Percentiles rank a stretch among this genome's conserved stretches.
These are phyloP conservation scores for Parmelia sp. DNA, from an alignment of 495 filamentous ascomycete species.

Conservation along the genomic window DNA sequence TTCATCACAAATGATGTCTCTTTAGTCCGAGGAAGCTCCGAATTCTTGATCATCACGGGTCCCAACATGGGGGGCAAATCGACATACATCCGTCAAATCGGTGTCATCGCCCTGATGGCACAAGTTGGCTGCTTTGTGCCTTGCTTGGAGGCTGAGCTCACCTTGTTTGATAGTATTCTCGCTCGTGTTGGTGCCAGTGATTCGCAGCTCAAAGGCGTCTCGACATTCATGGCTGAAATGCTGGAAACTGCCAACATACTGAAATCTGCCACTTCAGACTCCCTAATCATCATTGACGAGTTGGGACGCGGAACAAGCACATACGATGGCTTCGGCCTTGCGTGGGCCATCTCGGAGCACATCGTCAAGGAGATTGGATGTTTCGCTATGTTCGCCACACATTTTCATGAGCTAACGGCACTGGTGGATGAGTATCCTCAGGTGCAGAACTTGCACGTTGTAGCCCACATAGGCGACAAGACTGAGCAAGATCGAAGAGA, in stretches of 20 bases:
- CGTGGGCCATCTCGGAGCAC: slow-evolving; percentile 97
- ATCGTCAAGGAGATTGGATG: slow-evolving; percentile 92
- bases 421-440: slow-evolving; percentile 76
- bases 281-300: slow-evolving; percentile 96
- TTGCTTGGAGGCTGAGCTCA: slow-evolving; percentile 81
- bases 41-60: slow-evolving; percentile 95
- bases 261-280: slow-evolving; percentile 89
- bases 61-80: slow-evolving; percentile 99
- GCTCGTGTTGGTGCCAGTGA: slow-evolving; percentile 93
- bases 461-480: slow-evolving; percentile 78
- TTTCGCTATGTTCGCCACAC: slow-evolving; percentile 91
- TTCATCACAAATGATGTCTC: slow-evolving; percentile 98
- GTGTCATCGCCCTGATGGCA: slow-evolving; percentile 95
- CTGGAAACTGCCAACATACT: slow-evolving; percentile 97
- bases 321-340: slow-evolving; percentile 96
- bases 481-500: slow-evolving; percentile 53
- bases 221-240: slow-evolving; percentile 99
- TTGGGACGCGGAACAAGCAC: slow-evolving; percentile 97
- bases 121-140: slow-evolving; percentile 97
- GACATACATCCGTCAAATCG: slow-evolving; percentile 97
- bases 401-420: slow-evolving; percentile 96
- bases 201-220: slow-evolving; percentile 94
- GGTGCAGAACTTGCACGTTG: slow-evolving; percentile 90
- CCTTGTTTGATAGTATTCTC: slow-evolving; percentile 96
- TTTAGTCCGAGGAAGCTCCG: slow-evolving; percentile 70